Percentiles rank a stretch among this genome's conserved stretches.
phyloP scores from a whole-genome alignment of 2,329 filamentous ascomycete species.

The Fusarium verticillioides region DNA sequence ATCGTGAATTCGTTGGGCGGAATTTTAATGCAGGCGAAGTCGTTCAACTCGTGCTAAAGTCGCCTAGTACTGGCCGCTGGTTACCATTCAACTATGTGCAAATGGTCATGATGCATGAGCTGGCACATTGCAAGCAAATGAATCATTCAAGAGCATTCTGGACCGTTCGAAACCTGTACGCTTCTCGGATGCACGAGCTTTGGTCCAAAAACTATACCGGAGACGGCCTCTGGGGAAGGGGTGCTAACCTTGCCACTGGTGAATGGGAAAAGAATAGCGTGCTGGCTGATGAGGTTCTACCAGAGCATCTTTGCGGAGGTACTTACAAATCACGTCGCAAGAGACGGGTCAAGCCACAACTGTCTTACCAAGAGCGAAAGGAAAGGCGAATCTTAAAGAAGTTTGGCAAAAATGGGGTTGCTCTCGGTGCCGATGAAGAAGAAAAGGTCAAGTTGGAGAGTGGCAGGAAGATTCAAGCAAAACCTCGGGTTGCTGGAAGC shows the following conservation, averaged over 20 bases:
- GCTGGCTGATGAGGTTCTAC: slow-evolving; percentile 65
- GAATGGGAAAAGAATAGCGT: slow-evolving; percentile 66
- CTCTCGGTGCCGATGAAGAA: slow-evolving; percentile 75
- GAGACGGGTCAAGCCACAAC: slow-evolving; percentile 61
- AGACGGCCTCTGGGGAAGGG: slow-evolving; percentile 85
- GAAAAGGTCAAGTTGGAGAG: slow-evolving; percentile 74
- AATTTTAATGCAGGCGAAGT: slow-evolving; percentile 93
- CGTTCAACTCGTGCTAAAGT: slow-evolving; percentile 83
- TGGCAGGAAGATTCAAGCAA: slow-evolving; percentile 69
- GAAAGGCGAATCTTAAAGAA: slow-evolving; percentile 78
- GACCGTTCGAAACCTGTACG: slow-evolving; percentile 79
- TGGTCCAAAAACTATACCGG: slow-evolving; percentile 79
- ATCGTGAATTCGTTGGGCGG: slow-evolving; percentile 84
- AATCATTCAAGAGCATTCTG: slow-evolving; percentile 87
- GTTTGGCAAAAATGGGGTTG: slow-evolving; percentile 76
- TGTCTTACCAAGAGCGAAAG: slow-evolving; percentile 78
- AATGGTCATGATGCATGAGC: slow-evolving; percentile 96
- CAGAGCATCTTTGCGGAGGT: slow-evolving; percentile 83
- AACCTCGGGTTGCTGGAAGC: slow-evolving; percentile 79
- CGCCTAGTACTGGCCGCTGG: slow-evolving; percentile 73
- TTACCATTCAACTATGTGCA: slow-evolving; percentile 85
- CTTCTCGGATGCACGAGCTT: slow-evolving; percentile 74
- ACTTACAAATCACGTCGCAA: slow-evolving; percentile 75
- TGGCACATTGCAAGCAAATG: slow-evolving; percentile 92
- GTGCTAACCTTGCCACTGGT: slow-evolving; percentile 70